Base-by-base conservation (phyloP, 2,329 filamentous ascomycete species). In the Xylaria sp. region DNA sequence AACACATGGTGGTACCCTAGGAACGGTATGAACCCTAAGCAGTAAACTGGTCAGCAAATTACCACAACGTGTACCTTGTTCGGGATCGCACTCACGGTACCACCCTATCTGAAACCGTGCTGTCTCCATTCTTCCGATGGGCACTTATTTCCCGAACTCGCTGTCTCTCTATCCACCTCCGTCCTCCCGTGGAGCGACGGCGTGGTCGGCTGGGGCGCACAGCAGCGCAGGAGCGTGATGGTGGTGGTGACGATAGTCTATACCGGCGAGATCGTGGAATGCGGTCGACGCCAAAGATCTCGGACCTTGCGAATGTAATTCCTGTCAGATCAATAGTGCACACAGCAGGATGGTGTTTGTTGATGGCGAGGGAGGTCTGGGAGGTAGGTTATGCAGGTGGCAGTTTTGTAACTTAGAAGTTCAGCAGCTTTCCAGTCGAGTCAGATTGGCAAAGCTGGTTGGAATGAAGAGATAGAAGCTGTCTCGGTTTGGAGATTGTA, bases 1-100 rank as follows among this genome's bases (percentile, higher is more conserved):
- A 99, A 86, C 68, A 98, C 90, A 87, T 99, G 87, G 74, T 90
- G 88, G 73, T 90, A 90, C 68, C 88, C 88, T 61, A 90, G 81
- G 74, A 90, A 90, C 68, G 88, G 88, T 75, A 90, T 79, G 70
- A 85, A 86, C 73, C 86, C 87, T 88, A 64, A 4, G 59, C 29
- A 54, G 38, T 3, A 17, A 21, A 38, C 10, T 25, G 3, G 29
- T 51, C 13, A 51, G 47, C 27, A 27, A 15, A 23, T 7, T 10
- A 17, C 21, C 8, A 38, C 19, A 19, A 4, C n/a, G 21, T 15
- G 23, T 37, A 2, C 31, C 47, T 47, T 9, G 44, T 58, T 13
- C 58, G 44, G 33, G 11, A 27, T 5, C 41, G 3, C 21, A 73
- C 72, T 73, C 66, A 74, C 72, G 72, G 60, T 73, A 73, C 71